These are phyloP conservation scores for Aspergillus latus DNA, from an alignment of 2,329 filamentous ascomycete species.

Conservation along the genomic window DNA sequence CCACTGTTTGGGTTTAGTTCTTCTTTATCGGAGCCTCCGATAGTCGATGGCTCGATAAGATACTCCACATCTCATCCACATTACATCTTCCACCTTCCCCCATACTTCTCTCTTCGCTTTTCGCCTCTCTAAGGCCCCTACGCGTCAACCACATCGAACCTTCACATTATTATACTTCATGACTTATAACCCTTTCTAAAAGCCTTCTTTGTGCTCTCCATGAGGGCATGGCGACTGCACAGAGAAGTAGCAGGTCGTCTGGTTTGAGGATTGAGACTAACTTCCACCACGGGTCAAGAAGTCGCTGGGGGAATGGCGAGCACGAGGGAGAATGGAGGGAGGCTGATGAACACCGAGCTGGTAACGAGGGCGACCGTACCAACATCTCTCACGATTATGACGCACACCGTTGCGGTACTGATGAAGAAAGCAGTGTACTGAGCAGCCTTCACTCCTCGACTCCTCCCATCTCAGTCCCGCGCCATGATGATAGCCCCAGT, in stretches of 20 bases:
- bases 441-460: constrained; percentile 44
- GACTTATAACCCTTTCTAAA: not conserved
- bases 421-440: constrained; percentile 41
- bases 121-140: not conserved
- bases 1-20: constrained; percentile 14
- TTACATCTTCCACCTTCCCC: not conserved
- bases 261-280: constrained; percentile 43
- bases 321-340: constrained; percentile 23
- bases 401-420: constrained; percentile 37
- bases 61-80: constrained; percentile 8
- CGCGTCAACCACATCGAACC: not conserved
- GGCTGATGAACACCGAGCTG: constrained; percentile 30
- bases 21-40: constrained; percentile 13
- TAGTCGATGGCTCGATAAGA: constrained; percentile 20
- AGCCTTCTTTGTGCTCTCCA: constrained; percentile 21
- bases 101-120: constrained; percentile 1
- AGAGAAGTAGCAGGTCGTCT: constrained; percentile 33
- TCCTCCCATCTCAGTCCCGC: constrained; percentile 48
- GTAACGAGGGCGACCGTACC: constrained; percentile 40
- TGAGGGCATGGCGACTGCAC: constrained; percentile 41
- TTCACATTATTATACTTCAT: constrained; percentile 1
- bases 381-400: constrained; percentile 35
- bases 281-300: constrained; percentile 30
- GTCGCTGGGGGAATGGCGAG: constrained; percentile 28
- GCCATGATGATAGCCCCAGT: constrained; percentile 32